Base-by-base conservation (phyloP, 331 rosid genomes). In the Acacia concinna region DNA sequence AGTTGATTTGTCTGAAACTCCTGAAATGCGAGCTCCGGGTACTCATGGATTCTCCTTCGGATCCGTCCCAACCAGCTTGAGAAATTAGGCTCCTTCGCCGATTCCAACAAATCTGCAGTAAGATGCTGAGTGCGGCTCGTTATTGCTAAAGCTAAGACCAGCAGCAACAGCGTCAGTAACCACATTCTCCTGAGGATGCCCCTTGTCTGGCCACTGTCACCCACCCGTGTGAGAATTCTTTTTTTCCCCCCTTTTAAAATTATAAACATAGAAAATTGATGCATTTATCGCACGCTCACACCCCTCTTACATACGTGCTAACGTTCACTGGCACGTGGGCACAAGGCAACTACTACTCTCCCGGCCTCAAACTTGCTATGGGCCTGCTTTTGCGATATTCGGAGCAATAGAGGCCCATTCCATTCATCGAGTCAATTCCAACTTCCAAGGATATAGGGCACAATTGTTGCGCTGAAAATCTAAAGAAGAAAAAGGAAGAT, bases 11-110 rank as follows among this genome's bases (percentile, higher is more conserved):
- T 90, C 46, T 86, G 74, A 52, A 71, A 32, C 82, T 88, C 91
- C 75, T 90, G 85, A 65, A 88, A 90, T 8, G 86, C 85, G 8
- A 90, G 79, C 80, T 88, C 95, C 15, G 90, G 95, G 54, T 85
- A 83, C 86, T 90, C 88, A 76, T 88, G 95, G 80, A 88, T 82
- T 57, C 77, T 83, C 79, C 92, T 80, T 20, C 89, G 82, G 14
- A 83, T 63, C 60, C 73, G 8, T 72, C 15, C 75, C 77, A 85
- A 10, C 94, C 90, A 88, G 6, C 62, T 71, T n/a, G 67, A 73
- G 68, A 88, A 88, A 49, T 78, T 79, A 4, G 86, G 82, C 60
- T 81, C 68, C 71, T 81, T 79, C 5, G 90, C 90, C 70, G 85
- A 79, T 8, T 84, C 83, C 15, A 90, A 13, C 56, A 86, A 78